These are phyloP conservation scores for Penicillium maclennaniae DNA, from an alignment of 495 filamentous ascomycete genomes.

Conservation along the genomic window DNA sequence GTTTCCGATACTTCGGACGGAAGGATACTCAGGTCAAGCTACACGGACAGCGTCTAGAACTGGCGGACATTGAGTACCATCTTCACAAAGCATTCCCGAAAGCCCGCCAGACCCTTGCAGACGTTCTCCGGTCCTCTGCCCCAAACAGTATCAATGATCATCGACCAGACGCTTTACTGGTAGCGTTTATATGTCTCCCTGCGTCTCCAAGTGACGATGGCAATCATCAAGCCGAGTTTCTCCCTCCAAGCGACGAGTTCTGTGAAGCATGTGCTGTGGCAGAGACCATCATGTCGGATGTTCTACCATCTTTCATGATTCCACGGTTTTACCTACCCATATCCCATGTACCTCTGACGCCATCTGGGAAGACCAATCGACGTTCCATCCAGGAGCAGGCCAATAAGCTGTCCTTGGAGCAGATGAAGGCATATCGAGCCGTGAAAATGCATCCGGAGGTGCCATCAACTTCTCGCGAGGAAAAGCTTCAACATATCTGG, in stretches of 20 bases:
- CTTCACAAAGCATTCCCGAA: background rate
- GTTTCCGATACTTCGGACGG: conserved; percentile 2
- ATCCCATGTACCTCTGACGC: conserved; percentile 5
- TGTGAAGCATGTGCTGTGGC: background rate
- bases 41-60: conserved; percentile 5
- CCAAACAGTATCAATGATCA: background rate
- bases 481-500: conserved; percentile 24
- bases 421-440: conserved; percentile 2
- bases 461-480: conserved; percentile 18
- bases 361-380: conserved; percentile 22
- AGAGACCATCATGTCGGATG: background rate
- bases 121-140: background rate
- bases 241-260: conserved; percentile 2
- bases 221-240: background rate
- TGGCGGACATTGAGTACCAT: conserved; percentile 4
- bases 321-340: conserved; percentile 1
- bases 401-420: background rate
- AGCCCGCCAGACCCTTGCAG: background rate
- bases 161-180: background rate
- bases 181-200: conserved; percentile 17
- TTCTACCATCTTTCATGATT: conserved; percentile 8
- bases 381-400: background rate
- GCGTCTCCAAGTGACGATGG: conserved; percentile 29
- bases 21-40: conserved; percentile 10
- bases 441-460: background rate